Evolutionary conservation across 176 grass and related monocot genomes (phyloP), one percentile per base, ranked within the genome.

Genomic region (Oryza brachyantha): DNA sequence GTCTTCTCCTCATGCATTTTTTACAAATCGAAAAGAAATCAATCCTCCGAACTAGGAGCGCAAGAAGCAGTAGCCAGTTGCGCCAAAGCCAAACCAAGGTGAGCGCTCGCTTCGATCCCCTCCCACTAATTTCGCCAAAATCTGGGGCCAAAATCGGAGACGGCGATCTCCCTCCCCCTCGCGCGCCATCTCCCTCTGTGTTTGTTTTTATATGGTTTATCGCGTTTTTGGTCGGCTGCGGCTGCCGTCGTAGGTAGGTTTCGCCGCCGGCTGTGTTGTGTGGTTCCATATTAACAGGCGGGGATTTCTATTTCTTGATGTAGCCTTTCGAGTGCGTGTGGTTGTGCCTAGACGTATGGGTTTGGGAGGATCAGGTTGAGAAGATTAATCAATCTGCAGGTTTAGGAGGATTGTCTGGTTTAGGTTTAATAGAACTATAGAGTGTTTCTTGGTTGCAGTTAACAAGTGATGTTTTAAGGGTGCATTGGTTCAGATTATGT

Each of bases 111-210:
- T n/a, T n/a, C n/a, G n/a, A n/a, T n/a, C n/a, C 8, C 10, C 70
- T n/a, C 24, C 8, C 27, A 29, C 45, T 59, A 58, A 66, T 84
- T 76, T 29, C 52, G 36, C 63, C 68, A 84, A 69, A 9, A 31
- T 66, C 21, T n/a, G 58, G 68, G 29, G 68, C 4, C 25, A 9
- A 43, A 64, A 77, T 13, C 17, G 13, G 63, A 22, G 72, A 76
- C 7, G 52, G 0, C 2, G 57, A 62, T 25, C n/a, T 46, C 46
- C 3, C 3, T 34, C 59, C 31, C 31, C 35, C 59, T 39, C 81
- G 12, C 74, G 38, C 61, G 40, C 74, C 27, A 61, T 43, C 38
- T 46, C 45, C 21, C n/a, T n/a, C n/a, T n/a, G n/a, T n/a, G n/a
- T n/a, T n/a, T n/a, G n/a, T n/a, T n/a, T n/a, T n/a, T n/a, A n/a